phyloP scores from a whole-genome alignment of 805 yeast genomes.

The Yarrowia divulgata region DNA sequence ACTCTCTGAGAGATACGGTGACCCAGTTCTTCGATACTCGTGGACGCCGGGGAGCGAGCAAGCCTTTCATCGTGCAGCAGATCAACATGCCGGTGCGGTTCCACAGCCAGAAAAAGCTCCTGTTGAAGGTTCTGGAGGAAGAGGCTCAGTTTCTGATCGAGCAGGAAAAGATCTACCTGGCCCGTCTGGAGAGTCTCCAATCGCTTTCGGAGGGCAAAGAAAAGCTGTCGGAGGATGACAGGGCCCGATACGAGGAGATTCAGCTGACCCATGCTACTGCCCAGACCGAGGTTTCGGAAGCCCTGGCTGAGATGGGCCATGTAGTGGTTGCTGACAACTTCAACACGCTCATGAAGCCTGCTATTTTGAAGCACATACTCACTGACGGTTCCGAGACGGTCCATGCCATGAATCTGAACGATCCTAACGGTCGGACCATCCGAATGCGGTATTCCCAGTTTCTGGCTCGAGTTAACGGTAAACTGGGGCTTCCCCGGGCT shows the following conservation, averaged over 20 bases:
- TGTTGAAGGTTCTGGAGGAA: background rate
- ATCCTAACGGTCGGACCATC: background rate
- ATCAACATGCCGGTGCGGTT: background rate
- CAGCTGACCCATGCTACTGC: background rate
- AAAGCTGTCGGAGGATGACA: background rate
- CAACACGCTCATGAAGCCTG: background rate
- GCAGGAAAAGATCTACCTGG: slow-evolving; percentile 6
- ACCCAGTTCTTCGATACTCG: background rate
- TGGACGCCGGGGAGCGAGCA: too few species aligned
- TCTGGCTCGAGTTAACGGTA: background rate
- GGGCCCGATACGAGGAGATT: background rate
- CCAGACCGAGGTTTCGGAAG: background rate
- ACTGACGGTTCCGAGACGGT: background rate
- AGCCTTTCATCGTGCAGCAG: background rate
- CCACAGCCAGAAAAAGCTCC: too few species aligned
- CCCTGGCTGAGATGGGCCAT: background rate
- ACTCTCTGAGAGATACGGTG: background rate
- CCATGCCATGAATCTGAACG: background rate
- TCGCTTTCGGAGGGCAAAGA: background rate
- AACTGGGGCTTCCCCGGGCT: background rate
- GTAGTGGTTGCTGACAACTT: background rate
- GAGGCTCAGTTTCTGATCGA: slow-evolving; percentile 8
- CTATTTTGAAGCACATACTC: background rate
- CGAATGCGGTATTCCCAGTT: background rate
- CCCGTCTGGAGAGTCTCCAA: background rate